Percentiles rank a stretch among this genome's conserved stretches.
These are phyloP conservation scores for Aspergillus tamarii DNA, from an alignment of 2,329 filamentous ascomycete genomes.

Conservation along the genomic window DNA sequence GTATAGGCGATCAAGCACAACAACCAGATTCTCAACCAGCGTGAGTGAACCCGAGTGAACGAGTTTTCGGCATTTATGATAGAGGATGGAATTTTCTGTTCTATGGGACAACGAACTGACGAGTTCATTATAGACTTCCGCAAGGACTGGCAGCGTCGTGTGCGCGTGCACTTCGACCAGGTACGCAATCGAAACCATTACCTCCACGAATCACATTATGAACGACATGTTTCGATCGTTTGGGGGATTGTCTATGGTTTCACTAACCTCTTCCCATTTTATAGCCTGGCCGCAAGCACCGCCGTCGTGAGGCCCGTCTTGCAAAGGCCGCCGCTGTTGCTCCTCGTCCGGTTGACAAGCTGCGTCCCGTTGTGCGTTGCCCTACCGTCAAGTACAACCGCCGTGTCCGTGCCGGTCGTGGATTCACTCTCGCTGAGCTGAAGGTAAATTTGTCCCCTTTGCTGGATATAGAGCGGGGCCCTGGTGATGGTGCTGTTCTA, in stretches of 20 bases:
- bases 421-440: conserved; percentile 95
- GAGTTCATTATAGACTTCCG: conserved; percentile 73
- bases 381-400: conserved; percentile 99
- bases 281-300: conserved; percentile 94
- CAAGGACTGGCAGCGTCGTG: conserved; percentile 99
- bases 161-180: conserved; percentile 99
- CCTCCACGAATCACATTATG: conserved; percentile 19
- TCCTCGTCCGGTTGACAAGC: conserved; percentile 94
- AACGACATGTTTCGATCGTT: conserved; percentile 15
- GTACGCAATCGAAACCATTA: conserved; percentile 61
- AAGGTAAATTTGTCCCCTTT: conserved; percentile 68
- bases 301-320: conserved; percentile 86
- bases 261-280: conserved; percentile 42
- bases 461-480: not conserved
- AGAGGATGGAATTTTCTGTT: conserved; percentile 23
- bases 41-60: conserved; percentile 56
- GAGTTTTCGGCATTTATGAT: not conserved
- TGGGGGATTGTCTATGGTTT: conserved; percentile 23
- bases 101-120: conserved; percentile 29
- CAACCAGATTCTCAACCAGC: conserved; percentile 96
- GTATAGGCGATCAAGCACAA: conserved; percentile 98
- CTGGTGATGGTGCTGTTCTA: not conserved
- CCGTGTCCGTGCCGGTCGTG: conserved; percentile 91
- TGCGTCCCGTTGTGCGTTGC: conserved; percentile 95
- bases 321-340: conserved; percentile 94